Base-by-base conservation (phyloP, 257 asterid species). In the Solanum sejunctum region DNA sequence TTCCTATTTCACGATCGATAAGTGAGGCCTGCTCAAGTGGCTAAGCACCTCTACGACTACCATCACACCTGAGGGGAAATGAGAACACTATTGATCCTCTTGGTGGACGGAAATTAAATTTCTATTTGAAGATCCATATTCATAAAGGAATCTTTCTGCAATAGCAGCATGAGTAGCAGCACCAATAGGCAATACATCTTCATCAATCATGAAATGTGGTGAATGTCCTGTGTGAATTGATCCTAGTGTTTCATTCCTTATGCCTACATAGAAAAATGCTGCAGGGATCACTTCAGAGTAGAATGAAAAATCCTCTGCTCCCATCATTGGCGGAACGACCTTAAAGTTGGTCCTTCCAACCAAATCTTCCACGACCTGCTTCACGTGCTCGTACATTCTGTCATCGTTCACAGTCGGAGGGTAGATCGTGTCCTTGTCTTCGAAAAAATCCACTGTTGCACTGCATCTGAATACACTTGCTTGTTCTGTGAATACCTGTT, bases 151-250 rank as follows among this genome's bases (percentile, higher is more conserved):
- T 84, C 98, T 94, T 90, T 95, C 99, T 1, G 98, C 98, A 84
- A 97, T 91, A 84, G 97, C 96, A 54, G 98, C 99, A 80, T 97
- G 95, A 73, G 93, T 85, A 45, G 99, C 98, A 10, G 99, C 97
- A 5, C 99, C 99, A 4, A 93, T 52, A 1, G 92, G 92, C 3
- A 97, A 93, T 67, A 91, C 98, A 83, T 93, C 91, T 88, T 97
- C 99, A 6, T 97, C 99, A 18, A 97, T 92, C 92, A 87, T 92
- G 87, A 97, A 95, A 84, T 91, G 91, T 1, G 99, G 98, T 3
- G 98, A 94, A 73, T 97, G 98, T 3, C 92, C 89, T 0, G 93
- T 86, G 88, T 94, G 95, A 8, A 86, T 81, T 1, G 97, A 92
- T 2, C 99, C 98, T 36, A 94, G 83, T 4, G 91, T 89, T 86